Percentiles rank a stretch among this genome's conserved stretches.
phyloP scores from a whole-genome alignment of 805 yeast species.

The Nakazawaea wickerhamii region DNA sequence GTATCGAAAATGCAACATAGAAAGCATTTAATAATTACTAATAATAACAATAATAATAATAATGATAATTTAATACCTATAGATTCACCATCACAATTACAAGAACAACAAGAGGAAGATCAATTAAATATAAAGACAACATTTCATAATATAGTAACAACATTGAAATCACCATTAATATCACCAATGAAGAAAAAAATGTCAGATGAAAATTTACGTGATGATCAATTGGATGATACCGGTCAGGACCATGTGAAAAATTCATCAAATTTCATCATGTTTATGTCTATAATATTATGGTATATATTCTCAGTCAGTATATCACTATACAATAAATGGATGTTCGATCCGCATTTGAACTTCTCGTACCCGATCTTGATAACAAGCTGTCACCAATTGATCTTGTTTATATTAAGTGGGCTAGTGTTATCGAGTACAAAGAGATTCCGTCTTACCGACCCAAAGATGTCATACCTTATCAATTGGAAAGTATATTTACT shows the following conservation, averaged over 20 bases:
- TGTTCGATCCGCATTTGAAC: conserved; percentile 81
- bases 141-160: not conserved
- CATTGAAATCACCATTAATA: not conserved
- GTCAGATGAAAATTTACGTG: not conserved
- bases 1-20: too few species aligned
- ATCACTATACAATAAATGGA: conserved; percentile 91
- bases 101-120: not conserved
- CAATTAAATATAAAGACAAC: not conserved
- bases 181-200: not conserved
- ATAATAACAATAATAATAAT: not conserved
- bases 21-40: too few species aligned
- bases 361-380: conserved; percentile 80
- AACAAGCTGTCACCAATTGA: conserved; percentile 80
- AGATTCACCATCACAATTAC: not conserved
- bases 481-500: conserved; percentile 36
- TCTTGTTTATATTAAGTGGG: conserved; percentile 52
- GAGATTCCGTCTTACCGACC: conserved; percentile 35
- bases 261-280: conserved; percentile 1
- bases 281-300: conserved; percentile 41
- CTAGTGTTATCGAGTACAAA: conserved; percentile 42
- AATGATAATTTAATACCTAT: not conserved
- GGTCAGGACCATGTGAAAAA: too few species aligned
- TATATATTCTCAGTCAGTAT: conserved; percentile 63
- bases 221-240: not conserved
- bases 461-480: conserved; percentile 21